These are phyloP conservation scores for Ligustrum vulgare DNA, from an alignment of 257 asterid species.

Conservation along the genomic window DNA sequence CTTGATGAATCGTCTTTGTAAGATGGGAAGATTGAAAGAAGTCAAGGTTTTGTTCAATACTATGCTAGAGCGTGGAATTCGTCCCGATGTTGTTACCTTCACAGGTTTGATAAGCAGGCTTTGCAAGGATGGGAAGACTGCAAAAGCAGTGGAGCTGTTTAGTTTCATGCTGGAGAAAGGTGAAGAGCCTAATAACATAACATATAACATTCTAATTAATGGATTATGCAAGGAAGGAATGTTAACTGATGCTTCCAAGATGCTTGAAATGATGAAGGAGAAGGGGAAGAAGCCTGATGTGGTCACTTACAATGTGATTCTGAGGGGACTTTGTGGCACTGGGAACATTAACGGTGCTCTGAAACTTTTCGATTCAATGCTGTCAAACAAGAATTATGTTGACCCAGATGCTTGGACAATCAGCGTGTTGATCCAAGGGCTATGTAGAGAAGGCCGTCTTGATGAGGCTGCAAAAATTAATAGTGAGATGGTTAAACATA, in stretches of 20 bases:
- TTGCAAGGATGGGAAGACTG: constrained; percentile 44
- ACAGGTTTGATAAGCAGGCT: constrained; percentile 59
- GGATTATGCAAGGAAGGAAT: constrained; percentile 62
- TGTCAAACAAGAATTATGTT: constrained; percentile 29
- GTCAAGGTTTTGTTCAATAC: constrained; percentile 48
- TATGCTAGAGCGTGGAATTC: constrained; percentile 53
- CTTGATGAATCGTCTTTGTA: constrained; percentile 56
- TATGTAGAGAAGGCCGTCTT: constrained; percentile 55
- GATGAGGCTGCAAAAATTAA: constrained; percentile 49
- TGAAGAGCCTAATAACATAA: constrained; percentile 44
- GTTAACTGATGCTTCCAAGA: constrained; percentile 46
- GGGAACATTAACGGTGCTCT: constrained; percentile 56
- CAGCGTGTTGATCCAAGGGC: constrained; percentile 52
- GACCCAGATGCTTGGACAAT: constrained; percentile 59
- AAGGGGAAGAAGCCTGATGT: constrained; percentile 51
- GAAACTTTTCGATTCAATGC: constrained; percentile 55
- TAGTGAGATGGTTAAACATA: constrained; percentile 41
- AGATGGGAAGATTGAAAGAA: constrained; percentile 55
- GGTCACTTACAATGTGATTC: constrained; percentile 53
- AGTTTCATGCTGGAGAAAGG: constrained; percentile 59
- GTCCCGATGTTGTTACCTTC: constrained; percentile 57
- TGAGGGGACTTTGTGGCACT: constrained; percentile 50
- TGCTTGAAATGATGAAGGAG: constrained; percentile 52
- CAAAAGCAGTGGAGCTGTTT: constrained; percentile 56
- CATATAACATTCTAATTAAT: constrained; percentile 51